Percentiles rank a stretch among this genome's conserved stretches.
phyloP scores from a whole-genome alignment of 2,329 filamentous ascomycete genomes.

The Celoporthe dispersa region DNA sequence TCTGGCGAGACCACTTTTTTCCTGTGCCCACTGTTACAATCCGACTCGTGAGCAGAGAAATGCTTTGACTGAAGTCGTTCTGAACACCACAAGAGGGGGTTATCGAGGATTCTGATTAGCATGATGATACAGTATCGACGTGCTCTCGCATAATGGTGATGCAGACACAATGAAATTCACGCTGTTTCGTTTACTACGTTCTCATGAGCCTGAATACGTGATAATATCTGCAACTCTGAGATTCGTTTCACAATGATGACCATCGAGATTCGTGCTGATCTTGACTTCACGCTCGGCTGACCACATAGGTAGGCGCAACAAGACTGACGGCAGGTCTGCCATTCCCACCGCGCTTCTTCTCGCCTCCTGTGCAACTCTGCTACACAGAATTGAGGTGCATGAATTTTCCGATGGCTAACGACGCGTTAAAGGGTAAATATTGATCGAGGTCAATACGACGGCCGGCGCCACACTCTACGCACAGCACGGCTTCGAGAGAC shows the following conservation, averaged over 20 bases:
- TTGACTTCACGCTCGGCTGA: neutral
- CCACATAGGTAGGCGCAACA: too few species aligned
- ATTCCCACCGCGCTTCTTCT: too few species aligned
- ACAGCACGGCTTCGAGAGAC: too few species aligned
- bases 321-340: too few species aligned
- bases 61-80: neutral
- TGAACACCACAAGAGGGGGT: neutral
- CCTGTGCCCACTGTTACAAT: neutral
- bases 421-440: too few species aligned
- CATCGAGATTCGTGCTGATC: neutral
- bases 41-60: neutral
- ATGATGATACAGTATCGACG: neutral
- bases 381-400: too few species aligned
- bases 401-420: too few species aligned
- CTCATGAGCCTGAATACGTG: neutral
- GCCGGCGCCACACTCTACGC: too few species aligned
- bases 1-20: neutral
- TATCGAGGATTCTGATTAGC: neutral
- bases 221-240: neutral
- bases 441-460: too few species aligned
- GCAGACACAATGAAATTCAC: neutral
- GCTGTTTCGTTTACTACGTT: neutral
- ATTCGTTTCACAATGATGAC: neutral
- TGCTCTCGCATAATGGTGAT: neutral
- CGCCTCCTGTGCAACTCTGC: too few species aligned